phyloP scores from a whole-genome alignment of 2,329 filamentous ascomycete genomes.

The Bipolaris bicolor region DNA sequence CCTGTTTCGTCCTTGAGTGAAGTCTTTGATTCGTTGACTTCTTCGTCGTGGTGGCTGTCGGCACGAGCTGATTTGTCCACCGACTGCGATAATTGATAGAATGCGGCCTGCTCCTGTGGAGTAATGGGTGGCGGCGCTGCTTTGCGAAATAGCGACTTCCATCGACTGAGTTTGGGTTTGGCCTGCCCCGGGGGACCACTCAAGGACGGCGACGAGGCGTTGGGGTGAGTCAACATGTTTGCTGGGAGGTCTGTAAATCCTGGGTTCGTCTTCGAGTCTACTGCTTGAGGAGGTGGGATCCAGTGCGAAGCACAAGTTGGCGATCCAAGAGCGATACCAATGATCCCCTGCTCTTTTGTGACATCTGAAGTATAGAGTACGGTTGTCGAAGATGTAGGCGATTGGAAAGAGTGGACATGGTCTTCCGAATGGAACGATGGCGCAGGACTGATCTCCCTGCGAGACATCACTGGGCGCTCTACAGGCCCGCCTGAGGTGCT shows the following conservation, averaged over 20 bases:
- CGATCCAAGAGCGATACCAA: slow-evolving; percentile 51
- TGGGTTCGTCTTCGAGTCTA: slow-evolving; percentile 12
- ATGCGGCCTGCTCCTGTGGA: slow-evolving; percentile 35
- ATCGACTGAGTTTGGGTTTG: slow-evolving; percentile 47
- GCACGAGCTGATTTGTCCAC: slow-evolving; percentile 30
- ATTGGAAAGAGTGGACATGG: slow-evolving; percentile 35
- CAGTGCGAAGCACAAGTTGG: slow-evolving; percentile 42
- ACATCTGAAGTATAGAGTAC: slow-evolving; percentile 41
- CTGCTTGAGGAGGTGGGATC: slow-evolving; percentile 33
- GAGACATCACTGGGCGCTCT: slow-evolving; percentile 43
- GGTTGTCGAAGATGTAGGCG: slow-evolving; percentile 38
- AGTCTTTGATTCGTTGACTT: slow-evolving; percentile 26
- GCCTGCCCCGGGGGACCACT: slow-evolving; percentile 23
- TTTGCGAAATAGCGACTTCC: slow-evolving; percentile 50
- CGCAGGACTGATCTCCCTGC: slow-evolving; percentile 44
- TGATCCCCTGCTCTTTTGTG: slow-evolving; percentile 39
- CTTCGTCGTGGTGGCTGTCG: slow-evolving; percentile 43
- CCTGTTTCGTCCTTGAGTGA: slow-evolving; percentile 24
- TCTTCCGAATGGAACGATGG: slow-evolving; percentile 33
- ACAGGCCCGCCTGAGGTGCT: slow-evolving; percentile 44
- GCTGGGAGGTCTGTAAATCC: slow-evolving; percentile 16
- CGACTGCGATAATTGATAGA: slow-evolving; percentile 45
- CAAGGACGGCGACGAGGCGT: slow-evolving; percentile 16
- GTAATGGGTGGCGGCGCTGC: slow-evolving; percentile 27
- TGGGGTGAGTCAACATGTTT: slow-evolving; percentile 11